These are phyloP conservation scores for Naganishia kalamii DNA, from an alignment of 768 basidiomycete genomes.

Conservation along the genomic window DNA sequence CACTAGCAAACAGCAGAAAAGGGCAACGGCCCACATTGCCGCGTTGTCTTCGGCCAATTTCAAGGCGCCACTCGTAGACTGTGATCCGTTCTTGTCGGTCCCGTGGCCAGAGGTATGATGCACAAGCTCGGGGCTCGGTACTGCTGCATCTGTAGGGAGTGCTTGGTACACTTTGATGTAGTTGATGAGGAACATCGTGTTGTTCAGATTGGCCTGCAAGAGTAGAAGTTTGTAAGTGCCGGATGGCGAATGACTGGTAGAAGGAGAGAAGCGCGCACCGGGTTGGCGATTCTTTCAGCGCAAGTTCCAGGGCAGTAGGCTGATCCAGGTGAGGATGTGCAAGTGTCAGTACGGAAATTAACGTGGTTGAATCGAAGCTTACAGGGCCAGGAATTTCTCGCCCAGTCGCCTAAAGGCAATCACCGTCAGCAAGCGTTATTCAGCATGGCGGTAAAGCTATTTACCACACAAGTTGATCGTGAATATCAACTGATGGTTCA, in stretches of 20 bases:
- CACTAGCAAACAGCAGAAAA: too few relatives aligned
- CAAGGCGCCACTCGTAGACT: too few relatives aligned
- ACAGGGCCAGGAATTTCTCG: constrained; percentile 34
- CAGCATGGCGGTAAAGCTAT: constrained; percentile 1
- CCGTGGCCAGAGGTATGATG: not conserved
- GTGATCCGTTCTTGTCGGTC: too few relatives aligned
- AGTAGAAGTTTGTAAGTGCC: not conserved
- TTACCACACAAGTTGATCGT: constrained; percentile 44
- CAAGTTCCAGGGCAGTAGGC: constrained; percentile 43
- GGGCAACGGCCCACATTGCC: too few relatives aligned
- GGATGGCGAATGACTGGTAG: not conserved
- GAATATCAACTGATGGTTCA: constrained; percentile 40
- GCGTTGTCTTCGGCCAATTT: too few relatives aligned
- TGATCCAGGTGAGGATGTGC: too few relatives aligned
- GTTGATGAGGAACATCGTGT: constrained; percentile 42
- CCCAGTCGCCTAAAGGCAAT: constrained; percentile 38
- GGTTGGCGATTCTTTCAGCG: constrained; percentile 35
- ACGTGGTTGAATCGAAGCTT: constrained; percentile 14
- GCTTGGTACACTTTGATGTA: constrained; percentile 38
- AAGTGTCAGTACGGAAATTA: not conserved
- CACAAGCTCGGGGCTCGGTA: not conserved
- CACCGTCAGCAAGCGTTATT: not conserved
- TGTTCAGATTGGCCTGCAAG: constrained; percentile 37
- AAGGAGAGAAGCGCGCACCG: constrained; percentile 19
- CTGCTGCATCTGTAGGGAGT: not conserved